Base-by-base conservation (phyloP, 2,329 filamentous ascomycete genomes). In the Cercospora sp. region DNA sequence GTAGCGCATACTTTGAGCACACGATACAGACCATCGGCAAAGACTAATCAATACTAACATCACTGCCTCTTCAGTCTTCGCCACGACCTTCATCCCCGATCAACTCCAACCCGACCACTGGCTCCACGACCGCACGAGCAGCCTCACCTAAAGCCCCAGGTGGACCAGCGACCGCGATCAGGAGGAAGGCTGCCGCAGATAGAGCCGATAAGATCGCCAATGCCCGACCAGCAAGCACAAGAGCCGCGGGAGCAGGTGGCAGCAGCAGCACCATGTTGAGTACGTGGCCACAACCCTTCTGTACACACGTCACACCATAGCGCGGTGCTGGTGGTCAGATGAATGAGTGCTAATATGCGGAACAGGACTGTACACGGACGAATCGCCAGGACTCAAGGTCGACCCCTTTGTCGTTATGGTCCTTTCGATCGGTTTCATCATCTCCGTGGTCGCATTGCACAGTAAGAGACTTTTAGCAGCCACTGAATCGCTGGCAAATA, bases 261-360 rank as follows among this genome's bases (percentile, higher is more conserved):
- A 97, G 93, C 80, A 97, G 91, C 82, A 97, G 93, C 84, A 99
- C 95, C 63, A 99, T 99, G 95, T 86, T 99, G 85, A 94, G 94
- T 93, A 90, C 74, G 91, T 75, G 30, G 30, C 33, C 18, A 42
- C 28, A 42, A 62, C 36, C 23, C 13, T 33, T 30, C 23, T 30
- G 23, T n/a, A n/a, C 13, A 62, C 23, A 20, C 13, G 16, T 59
- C 55, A 18, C 26, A 16, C 10, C 28, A n/a, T 13, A 9, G 18
- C 18, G 31, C 45, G 28, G 12, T 42, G 12, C 40, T 40, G n/a
- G n/a, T 23, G 20, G 10, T n/a, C 64, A 33, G 3, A n/a, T 28
- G 48, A 23, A 60, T 33, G 20, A 28, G 58, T 16, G 66, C 69
- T 75, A 69, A 76, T 74, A 72, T 10, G n/a, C 26, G 26, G 10